Conservation (phyloP, 768 basidiomycete genomes). For the Amanita inopinata region DNA sequence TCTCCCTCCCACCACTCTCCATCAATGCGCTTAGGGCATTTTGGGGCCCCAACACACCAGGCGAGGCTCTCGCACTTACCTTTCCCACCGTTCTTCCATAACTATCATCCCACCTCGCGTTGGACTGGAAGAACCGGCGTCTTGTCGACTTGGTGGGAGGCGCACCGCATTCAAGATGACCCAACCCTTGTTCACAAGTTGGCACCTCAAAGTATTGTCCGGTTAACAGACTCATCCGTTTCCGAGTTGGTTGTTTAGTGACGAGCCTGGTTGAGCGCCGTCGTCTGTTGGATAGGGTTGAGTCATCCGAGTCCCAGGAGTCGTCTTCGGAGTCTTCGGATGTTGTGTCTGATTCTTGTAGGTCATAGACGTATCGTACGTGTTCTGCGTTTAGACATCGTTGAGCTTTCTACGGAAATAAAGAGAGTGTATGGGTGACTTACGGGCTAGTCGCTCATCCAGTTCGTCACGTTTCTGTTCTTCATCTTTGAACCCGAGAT, state of each 20-base stretch:
- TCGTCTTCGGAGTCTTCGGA: conserved; percentile 42
- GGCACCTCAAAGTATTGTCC: conserved; percentile 48
- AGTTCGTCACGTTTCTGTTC: conserved; percentile 47
- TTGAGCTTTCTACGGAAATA: neutral
- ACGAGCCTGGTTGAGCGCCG: conserved; percentile 15
- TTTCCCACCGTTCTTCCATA: conserved; percentile 15
- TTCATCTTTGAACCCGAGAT: conserved; percentile 50
- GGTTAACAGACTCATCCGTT: conserved; percentile 63
- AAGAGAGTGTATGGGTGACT: conserved; percentile 18
- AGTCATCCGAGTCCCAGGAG: conserved; percentile 40
- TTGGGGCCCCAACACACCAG: conserved; percentile 8
- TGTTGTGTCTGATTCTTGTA: conserved; percentile 39
- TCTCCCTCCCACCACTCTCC: conserved; percentile 17
- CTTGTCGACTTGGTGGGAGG: conserved; percentile 23
- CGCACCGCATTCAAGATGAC: conserved; percentile 29
- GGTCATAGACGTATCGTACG: conserved; percentile 50
- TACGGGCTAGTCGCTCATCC: conserved; percentile 65
- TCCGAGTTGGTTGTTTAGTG: conserved; percentile 21
- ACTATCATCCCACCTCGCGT: conserved; percentile 25
- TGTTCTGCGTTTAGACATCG: conserved; percentile 36
- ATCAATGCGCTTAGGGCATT: conserved; percentile 13
- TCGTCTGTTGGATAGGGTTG: conserved; percentile 21
- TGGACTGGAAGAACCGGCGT: conserved; percentile 53
- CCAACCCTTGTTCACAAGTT: conserved; percentile 30
- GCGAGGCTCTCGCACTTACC: conserved; percentile 9